phyloP scores from a whole-genome alignment of 352 stramenopile species.

The Phytophthora pistaciae region DNA sequence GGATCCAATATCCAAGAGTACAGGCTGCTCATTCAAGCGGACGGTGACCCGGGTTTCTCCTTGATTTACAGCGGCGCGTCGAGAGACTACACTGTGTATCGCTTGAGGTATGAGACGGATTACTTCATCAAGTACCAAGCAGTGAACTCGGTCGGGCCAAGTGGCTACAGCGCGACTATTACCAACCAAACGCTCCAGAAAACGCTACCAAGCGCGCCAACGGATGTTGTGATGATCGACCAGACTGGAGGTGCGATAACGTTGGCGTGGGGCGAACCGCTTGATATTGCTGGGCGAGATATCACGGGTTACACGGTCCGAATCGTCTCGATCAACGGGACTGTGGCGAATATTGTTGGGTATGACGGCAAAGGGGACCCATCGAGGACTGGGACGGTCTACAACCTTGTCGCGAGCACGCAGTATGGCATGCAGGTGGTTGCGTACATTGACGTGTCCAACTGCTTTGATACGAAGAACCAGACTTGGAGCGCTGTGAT shows the following conservation, averaged over 20 bases:
- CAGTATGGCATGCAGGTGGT: constrained; percentile 47
- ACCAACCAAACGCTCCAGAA: constrained; percentile 44
- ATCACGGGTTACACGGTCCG: constrained; percentile 61
- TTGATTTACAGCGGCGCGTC: constrained; percentile 37
- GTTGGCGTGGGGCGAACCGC: constrained; percentile 59
- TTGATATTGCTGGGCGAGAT: constrained; percentile 56
- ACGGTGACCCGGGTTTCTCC: constrained; percentile 30
- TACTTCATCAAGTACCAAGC: constrained; percentile 67
- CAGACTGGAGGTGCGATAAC: constrained; percentile 52
- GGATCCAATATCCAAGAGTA: constrained; percentile 56
- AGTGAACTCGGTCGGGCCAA: constrained; percentile 56
- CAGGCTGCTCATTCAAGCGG: constrained; percentile 42
- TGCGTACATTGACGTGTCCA: constrained; percentile 45
- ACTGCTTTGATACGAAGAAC: constrained; percentile 41
- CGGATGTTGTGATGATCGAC: constrained; percentile 32
- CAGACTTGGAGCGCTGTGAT: constrained; percentile 32
- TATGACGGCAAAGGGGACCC: constrained; percentile 57
- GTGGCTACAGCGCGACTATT: constrained; percentile 35
- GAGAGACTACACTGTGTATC: constrained; percentile 41
- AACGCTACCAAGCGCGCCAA: constrained; percentile 52
- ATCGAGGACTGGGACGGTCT: constrained; percentile 30
- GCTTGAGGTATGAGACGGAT: constrained; percentile 32
- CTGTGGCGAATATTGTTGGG: constrained; percentile 25
- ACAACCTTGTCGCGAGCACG: constrained; percentile 35
- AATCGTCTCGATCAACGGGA: constrained; percentile 23